These are phyloP conservation scores for Aspergillus aculeatinus DNA, from an alignment of 2,329 filamentous ascomycete species.

Conservation along the genomic window DNA sequence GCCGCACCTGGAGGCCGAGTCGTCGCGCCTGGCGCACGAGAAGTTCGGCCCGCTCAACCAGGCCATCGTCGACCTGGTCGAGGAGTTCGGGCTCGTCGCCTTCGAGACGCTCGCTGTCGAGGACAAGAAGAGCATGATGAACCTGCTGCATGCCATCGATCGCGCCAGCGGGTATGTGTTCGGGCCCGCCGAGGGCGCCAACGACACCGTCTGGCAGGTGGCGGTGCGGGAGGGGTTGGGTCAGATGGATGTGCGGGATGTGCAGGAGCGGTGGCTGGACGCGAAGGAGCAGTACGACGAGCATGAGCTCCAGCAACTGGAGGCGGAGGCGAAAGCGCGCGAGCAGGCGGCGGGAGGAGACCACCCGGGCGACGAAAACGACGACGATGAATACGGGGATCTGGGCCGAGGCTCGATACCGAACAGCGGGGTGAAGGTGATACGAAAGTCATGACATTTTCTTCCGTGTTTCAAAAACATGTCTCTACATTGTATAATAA, in stretches of 20 bases:
- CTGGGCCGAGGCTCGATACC: slow-evolving; percentile 40
- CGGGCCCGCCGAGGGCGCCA: slow-evolving; percentile 83
- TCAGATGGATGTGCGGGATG: slow-evolving; percentile 78
- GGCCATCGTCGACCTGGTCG: slow-evolving; percentile 81
- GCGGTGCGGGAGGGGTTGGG: slow-evolving; percentile 74
- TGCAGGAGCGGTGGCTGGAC: slow-evolving; percentile 96
- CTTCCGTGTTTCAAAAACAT: slow-evolving; percentile 9
- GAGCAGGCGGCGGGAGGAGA: slow-evolving; percentile 31
- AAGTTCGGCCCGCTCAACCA: slow-evolving; percentile 85
- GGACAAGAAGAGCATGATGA: slow-evolving; percentile 96
- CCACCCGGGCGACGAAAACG: slow-evolving; percentile 34
- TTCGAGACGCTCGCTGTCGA: slow-evolving; percentile 95
- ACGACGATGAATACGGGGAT: slow-evolving; percentile 20
- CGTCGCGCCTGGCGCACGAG: slow-evolving; percentile 63
- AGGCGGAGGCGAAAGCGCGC: slow-evolving; percentile 66
- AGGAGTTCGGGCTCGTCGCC: slow-evolving; percentile 83
- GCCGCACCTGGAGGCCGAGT: slow-evolving; percentile 76
- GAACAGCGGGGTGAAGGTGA: slow-evolving; percentile 69
- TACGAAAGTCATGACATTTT: slow-evolving; percentile 58
- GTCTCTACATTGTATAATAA: slow-evolving; percentile 27
- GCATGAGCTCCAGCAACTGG: slow-evolving; percentile 70
- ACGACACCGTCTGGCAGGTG: slow-evolving; percentile 96
- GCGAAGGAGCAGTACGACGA: slow-evolving; percentile 84
- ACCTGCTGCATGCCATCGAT: slow-evolving; percentile 83
- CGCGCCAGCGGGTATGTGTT: slow-evolving; percentile 91